phyloP scores from a whole-genome alignment of 108 stramenopile genomes.

The Cyclostephanos tholiformis region DNA sequence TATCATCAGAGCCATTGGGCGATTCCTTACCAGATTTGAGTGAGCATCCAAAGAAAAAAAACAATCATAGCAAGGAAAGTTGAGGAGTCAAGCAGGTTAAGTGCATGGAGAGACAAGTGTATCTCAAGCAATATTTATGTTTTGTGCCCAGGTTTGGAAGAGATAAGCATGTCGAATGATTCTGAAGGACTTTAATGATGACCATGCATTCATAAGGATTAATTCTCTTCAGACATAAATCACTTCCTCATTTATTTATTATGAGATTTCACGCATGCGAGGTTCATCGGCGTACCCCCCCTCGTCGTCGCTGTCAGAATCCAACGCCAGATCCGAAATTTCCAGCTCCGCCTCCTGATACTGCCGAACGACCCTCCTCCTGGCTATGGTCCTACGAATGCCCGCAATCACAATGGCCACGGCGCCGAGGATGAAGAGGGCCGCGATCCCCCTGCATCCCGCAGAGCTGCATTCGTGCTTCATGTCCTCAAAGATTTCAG shows the following conservation, averaged over 20 bases:
- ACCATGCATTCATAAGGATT: too few relatives aligned
- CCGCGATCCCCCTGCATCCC: constrained; percentile 43
- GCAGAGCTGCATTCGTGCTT: constrained; percentile 43
- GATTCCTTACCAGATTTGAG: background rate
- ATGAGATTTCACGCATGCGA: background rate
- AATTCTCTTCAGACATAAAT: background rate
- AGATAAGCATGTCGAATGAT: too few relatives aligned
- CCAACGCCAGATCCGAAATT: constrained; percentile 46
- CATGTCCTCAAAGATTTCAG: constrained; percentile 45
- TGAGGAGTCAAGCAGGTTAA: too few relatives aligned
- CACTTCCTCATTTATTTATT: too few relatives aligned
- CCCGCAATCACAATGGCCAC: constrained; percentile 24
- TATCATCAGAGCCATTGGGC: background rate
- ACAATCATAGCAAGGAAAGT: background rate
- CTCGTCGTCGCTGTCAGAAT: constrained; percentile 43
- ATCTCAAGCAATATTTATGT: too few relatives aligned
- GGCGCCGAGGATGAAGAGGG: constrained; percentile 34
- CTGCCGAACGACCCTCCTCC: constrained; percentile 43
- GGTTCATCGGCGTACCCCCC: constrained; percentile 34
- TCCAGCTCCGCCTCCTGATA: constrained; percentile 51
- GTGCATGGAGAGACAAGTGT: too few relatives aligned
- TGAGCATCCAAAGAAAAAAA: too few relatives aligned
- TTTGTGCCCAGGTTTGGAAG: too few relatives aligned
- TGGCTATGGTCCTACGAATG: constrained; percentile 37
- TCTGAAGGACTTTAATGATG: too few relatives aligned